These are phyloP conservation scores for Phaeophleospora eucalypticola DNA, from an alignment of 2,329 filamentous ascomycete genomes.

Conservation along the genomic window DNA sequence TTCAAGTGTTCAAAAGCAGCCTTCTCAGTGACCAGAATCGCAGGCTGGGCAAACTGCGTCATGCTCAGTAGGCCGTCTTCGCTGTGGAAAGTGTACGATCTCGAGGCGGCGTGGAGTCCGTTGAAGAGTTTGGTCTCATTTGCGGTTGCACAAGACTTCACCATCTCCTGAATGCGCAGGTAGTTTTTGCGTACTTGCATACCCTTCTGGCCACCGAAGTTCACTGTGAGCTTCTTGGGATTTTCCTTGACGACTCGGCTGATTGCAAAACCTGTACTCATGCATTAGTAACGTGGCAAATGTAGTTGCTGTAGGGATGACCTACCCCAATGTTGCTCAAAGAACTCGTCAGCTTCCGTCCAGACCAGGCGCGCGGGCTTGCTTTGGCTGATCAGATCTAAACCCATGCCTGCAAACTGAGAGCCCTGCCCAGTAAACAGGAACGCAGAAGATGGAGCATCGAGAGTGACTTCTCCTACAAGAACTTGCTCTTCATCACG, in stretches of 20 bases:
- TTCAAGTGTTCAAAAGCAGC: not conserved
- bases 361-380: not conserved
- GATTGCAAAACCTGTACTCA: not conserved
- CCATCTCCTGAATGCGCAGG: too few species aligned
- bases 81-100: not conserved
- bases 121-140: too few species aligned
- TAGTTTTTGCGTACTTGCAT: not conserved
- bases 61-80: not conserved
- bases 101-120: not conserved
- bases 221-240: not conserved
- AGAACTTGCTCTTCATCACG: not conserved
- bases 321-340: not conserved
- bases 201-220: not conserved
- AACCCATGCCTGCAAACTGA: slow-evolving; percentile 2
- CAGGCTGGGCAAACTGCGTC: slow-evolving; percentile 2
- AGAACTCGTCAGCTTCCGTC: not conserved
- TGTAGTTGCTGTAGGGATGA: too few species aligned
- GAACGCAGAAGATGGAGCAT: not conserved
- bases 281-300: not conserved
- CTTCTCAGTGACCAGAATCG: not conserved
- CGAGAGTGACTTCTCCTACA: not conserved
- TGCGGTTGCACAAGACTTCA: too few species aligned
- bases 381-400: not conserved
- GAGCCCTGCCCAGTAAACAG: slow-evolving; percentile 1
- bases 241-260: not conserved